Evolutionary conservation across 305 asterid genomes (phyloP).

Genomic region (Fraxinus sp.): DNA sequence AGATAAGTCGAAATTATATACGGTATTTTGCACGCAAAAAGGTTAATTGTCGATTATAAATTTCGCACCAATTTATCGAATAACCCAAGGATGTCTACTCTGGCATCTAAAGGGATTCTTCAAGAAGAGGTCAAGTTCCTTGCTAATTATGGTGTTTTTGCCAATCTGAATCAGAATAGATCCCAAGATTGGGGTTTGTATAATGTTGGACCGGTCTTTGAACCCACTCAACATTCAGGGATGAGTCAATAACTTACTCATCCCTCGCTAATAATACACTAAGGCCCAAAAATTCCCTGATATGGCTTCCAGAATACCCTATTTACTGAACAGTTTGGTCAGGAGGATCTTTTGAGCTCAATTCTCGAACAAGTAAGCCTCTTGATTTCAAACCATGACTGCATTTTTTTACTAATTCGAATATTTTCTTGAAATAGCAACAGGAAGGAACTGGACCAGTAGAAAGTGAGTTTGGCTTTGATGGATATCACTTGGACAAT

Average conservation of each 20-base stretch:
- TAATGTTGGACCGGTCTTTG: slow-evolving; percentile 41
- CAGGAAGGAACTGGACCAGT: slow-evolving; percentile 37
- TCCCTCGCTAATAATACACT: slow-evolving; percentile 24
- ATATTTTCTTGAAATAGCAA: slow-evolving; percentile 1
- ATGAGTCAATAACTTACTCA: slow-evolving; percentile 29
- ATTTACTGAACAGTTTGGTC: slow-evolving; percentile 46
- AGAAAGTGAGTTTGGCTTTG: slow-evolving; percentile 42
- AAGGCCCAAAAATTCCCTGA: slow-evolving; percentile 48
- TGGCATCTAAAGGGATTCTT: slow-evolving; percentile 33
- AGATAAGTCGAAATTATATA: background rate
- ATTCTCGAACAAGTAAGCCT: slow-evolving; percentile 53
- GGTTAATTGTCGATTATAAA: background rate
- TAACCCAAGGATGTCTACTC: slow-evolving; percentile 35
- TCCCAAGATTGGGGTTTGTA: slow-evolving; percentile 50
- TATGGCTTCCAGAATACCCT: slow-evolving; percentile 37
- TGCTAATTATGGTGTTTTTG: slow-evolving; percentile 44
- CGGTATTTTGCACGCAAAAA: no score
- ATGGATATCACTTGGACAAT: slow-evolving; percentile 38
- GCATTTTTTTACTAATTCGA: background rate
- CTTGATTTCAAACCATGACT: background rate
- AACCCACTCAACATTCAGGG: slow-evolving; percentile 41
- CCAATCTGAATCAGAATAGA: slow-evolving; percentile 42
- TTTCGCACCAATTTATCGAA: background rate
- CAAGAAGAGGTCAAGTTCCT: slow-evolving; percentile 41
- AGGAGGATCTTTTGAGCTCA: slow-evolving; percentile 66